Evolutionary conservation across 306 rosid genomes (phyloP).

Genomic region (Senna tora): DNA sequence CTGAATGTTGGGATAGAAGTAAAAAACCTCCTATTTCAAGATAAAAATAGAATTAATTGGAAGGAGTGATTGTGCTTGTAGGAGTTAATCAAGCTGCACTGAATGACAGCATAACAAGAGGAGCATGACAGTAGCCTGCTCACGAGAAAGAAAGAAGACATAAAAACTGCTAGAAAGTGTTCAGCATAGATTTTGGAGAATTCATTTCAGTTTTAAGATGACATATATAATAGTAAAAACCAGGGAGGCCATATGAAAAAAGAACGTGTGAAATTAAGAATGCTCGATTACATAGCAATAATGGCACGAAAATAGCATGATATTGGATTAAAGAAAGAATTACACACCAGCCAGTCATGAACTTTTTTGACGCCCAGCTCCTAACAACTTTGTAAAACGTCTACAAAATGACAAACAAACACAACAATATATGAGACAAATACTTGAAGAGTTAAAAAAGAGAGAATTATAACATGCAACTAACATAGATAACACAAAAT

Average conservation of each 20-base stretch:
- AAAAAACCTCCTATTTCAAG: background rate
- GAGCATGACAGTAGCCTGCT: conserved; percentile 17
- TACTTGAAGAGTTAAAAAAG: conserved; percentile 3
- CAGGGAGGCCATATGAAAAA: conserved; percentile 24
- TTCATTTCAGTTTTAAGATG: background rate
- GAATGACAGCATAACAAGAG: conserved; percentile 31
- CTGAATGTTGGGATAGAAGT: background rate
- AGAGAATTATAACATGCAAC: conserved; percentile 7
- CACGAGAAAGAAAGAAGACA: conserved; percentile 16
- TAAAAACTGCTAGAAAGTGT: background rate
- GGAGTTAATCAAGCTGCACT: background rate
- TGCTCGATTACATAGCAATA: conserved; percentile 11
- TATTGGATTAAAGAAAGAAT: conserved; percentile 32
- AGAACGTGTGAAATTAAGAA: conserved; percentile 12
- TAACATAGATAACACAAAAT: background rate
- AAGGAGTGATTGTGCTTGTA: background rate
- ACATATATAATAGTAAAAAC: conserved; percentile 19
- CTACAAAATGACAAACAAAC: conserved; percentile 55
- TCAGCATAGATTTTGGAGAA: background rate
- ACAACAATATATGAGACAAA: conserved; percentile 35
- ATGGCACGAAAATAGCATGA: conserved; percentile 9
- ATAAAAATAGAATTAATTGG: background rate
- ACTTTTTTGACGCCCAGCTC: conserved; percentile 98
- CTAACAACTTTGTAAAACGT: conserved; percentile 82
- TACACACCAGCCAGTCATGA: conserved; percentile 93